phyloP scores from a whole-genome alignment of 2,329 filamentous ascomycete genomes.

The Aspergillus neoniger region DNA sequence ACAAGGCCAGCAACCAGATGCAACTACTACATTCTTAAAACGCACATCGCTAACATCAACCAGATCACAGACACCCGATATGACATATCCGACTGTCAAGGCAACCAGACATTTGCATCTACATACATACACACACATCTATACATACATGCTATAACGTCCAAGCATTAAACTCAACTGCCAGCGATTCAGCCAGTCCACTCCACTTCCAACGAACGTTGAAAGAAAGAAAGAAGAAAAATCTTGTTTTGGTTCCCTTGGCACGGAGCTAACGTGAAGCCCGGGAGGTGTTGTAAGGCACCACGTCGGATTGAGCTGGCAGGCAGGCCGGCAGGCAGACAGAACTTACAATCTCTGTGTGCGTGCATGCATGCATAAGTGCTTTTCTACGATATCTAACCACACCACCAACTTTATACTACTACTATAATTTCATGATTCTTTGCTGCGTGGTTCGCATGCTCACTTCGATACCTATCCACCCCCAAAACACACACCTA shows the following conservation, averaged over 20 bases:
- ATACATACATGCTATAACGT: too few species aligned
- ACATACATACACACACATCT: not conserved
- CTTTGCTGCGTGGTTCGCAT: not conserved
- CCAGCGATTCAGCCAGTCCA: too few species aligned
- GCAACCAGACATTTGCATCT: not conserved
- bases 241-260: not conserved
- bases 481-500: not conserved
- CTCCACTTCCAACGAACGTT: not conserved
- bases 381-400: too few species aligned
- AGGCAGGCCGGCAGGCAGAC: not conserved
- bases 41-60: not conserved
- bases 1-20: not conserved
- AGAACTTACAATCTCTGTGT: too few species aligned
- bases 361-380: too few species aligned
- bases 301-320: conserved; percentile 18
- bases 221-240: not conserved
- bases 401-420: too few species aligned
- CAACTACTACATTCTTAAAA: not conserved
- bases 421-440: not conserved
- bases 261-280: conserved; percentile 1
- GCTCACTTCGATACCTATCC: not conserved
- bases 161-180: too few species aligned
- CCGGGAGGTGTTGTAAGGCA: conserved; percentile 16
- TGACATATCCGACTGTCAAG: not conserved
- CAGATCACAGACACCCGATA: not conserved